Evolutionary conservation across 345 rosid species (phyloP), one percentile per base, ranked within the genome.

Genomic region (Eucalyptus sp.): DNA sequence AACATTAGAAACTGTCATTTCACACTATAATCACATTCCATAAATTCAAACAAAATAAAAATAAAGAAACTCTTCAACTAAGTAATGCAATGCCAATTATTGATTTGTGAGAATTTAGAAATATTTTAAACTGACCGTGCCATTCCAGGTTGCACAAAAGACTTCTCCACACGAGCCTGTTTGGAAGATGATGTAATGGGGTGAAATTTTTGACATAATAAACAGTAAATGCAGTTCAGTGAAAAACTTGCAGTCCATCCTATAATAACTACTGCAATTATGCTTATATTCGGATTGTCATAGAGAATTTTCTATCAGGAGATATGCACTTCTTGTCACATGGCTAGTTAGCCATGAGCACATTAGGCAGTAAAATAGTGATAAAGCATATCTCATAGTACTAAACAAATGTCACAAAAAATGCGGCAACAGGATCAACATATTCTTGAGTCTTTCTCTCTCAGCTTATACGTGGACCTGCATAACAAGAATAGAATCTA

Each of bases 81-180:
- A 44, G 3, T 44, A 86, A 46, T 17, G 24, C 87, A 86, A 27
- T 1, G 49, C 64, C 64, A 24, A 58, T 58, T 25, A 4, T 25
- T 58, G 3, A 81, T 49, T 49, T 27, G 79, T 80, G 87, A 88
- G 4, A 50, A 71, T 71, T 66, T 49, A 87, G 44, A 76, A 27
- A 76, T 88, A 29, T 51, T 44, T 83, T 87, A 89, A 91, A 92
- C 98, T 93, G 92, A 98, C 99, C 93, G 94, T 96, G 95, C 98
- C 98, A 92, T 96, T 94, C 99, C 98, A 96, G 87, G 94, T 96
- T 89, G 99, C 99, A 89, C 89, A 94, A 91, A 95, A 97, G 91
- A 98, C 99, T 93, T 97, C 97, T 86, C 99, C 99, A 91, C 95
- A 97, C 62, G 99, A 98, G 87, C 99, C 99, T 98, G 89, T 49